phyloP scores from a whole-genome alignment of 139 green algal genomes.

The Closterium sp. region DNA sequence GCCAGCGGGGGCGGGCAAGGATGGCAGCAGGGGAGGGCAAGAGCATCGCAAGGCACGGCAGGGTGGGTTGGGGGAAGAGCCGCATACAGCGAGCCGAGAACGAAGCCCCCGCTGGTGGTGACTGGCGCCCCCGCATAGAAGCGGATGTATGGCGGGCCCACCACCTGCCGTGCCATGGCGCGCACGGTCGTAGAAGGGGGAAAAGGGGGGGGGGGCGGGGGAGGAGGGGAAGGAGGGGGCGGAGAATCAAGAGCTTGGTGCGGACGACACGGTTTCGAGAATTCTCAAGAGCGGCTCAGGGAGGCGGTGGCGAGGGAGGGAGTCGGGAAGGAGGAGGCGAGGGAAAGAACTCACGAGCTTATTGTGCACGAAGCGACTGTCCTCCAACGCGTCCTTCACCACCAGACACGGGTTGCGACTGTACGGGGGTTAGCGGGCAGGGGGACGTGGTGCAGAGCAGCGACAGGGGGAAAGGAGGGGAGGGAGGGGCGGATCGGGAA shows the following conservation, averaged over 20 bases:
- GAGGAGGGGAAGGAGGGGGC: background rate
- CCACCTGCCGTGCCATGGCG: conserved; percentile 55
- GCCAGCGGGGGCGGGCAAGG: background rate
- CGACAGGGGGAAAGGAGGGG: background rate
- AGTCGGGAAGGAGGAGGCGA: no score
- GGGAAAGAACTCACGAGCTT: conserved; percentile 55
- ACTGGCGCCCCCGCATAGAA: conserved; percentile 88
- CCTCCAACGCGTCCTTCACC: conserved; percentile 10
- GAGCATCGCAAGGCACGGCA: no score
- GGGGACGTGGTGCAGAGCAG: background rate
- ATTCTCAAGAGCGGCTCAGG: no score
- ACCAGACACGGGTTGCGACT: conserved; percentile 31
- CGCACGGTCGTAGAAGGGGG: no score
- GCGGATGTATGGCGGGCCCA: conserved; percentile 66
- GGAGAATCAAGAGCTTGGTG: no score
- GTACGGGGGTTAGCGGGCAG: background rate
- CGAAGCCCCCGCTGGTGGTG: conserved; percentile 65
- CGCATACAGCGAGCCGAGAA: conserved; percentile 71
- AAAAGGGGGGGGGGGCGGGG: background rate
- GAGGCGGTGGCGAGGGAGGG: no score
- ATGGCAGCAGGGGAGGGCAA: background rate
- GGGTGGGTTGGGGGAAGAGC: no score
- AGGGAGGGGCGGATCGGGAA: background rate
- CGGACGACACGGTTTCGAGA: no score
- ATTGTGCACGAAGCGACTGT: conserved; percentile 71